phyloP scores from a whole-genome alignment of 2,329 filamentous ascomycete genomes.

The Pseudomassariella vexata region DNA sequence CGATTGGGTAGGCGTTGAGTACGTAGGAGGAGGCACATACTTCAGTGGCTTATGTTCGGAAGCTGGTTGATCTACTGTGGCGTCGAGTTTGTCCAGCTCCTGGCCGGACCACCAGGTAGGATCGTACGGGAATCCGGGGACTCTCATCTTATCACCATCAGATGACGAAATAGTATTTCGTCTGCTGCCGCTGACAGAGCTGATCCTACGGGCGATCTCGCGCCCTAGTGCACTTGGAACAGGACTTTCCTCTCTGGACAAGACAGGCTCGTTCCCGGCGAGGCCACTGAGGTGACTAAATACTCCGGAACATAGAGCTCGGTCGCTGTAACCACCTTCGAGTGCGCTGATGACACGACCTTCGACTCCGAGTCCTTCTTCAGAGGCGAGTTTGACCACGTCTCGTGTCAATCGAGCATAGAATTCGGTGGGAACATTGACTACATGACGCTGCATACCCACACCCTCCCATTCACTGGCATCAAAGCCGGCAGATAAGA shows the following conservation, averaged over 20 bases:
- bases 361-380: slow-evolving; percentile 70
- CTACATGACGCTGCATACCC: slow-evolving; percentile 92
- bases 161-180: slow-evolving; percentile 24
- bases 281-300: slow-evolving; percentile 86
- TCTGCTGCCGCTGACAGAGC: slow-evolving; percentile 28
- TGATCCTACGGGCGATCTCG: slow-evolving; percentile 52
- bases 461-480: slow-evolving; percentile 89
- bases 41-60: slow-evolving; percentile 48
- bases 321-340: slow-evolving; percentile 93
- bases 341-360: slow-evolving; percentile 88
- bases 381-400: slow-evolving; percentile 73
- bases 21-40: slow-evolving; percentile 59
- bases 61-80: slow-evolving; percentile 44
- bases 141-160: slow-evolving; percentile 21
- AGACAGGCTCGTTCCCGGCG: slow-evolving; percentile 47
- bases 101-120: slow-evolving; percentile 64
- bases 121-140: slow-evolving; percentile 48
- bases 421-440: slow-evolving; percentile 94
- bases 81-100: slow-evolving; percentile 65
- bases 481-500: slow-evolving; percentile 93
- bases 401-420: slow-evolving; percentile 89
- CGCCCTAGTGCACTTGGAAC: too few species aligned
- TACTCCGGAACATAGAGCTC: slow-evolving; percentile 81
- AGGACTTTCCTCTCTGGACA: too few species aligned
- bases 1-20: slow-evolving; percentile 81